phyloP scores from a whole-genome alignment of 495 filamentous ascomycete species.

The Hypoxylon intermedium region DNA sequence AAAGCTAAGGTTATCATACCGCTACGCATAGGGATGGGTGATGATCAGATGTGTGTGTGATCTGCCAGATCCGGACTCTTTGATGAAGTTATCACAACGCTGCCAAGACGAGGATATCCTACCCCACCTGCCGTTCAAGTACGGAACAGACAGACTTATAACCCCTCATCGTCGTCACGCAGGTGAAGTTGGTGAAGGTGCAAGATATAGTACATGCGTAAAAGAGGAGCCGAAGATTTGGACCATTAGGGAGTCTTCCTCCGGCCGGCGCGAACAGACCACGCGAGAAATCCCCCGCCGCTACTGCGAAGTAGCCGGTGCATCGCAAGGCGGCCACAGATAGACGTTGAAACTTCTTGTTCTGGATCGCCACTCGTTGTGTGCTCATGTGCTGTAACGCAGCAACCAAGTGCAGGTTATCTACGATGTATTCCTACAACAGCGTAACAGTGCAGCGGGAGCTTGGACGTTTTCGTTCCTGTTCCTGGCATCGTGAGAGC shows the following conservation, averaged over 20 bases:
- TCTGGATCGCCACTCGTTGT: slow-evolving; percentile 1
- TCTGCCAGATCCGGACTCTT: slow-evolving; percentile 12
- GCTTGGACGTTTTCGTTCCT: slow-evolving; percentile 18
- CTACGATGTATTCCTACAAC: slow-evolving; percentile 20
- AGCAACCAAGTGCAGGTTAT: slow-evolving; percentile 7
- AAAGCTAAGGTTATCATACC: no score
- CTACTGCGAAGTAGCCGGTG: background rate
- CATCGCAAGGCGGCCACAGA: slow-evolving; percentile 2
- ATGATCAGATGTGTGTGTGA: slow-evolving; percentile 9
- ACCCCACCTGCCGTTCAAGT: slow-evolving; percentile 27
- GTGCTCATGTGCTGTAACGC: slow-evolving; percentile 6
- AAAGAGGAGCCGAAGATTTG: slow-evolving; percentile 3
- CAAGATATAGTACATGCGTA: background rate
- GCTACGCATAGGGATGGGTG: background rate
- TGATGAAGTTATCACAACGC: slow-evolving; percentile 31
- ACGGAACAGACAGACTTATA: background rate
- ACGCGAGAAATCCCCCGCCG: slow-evolving; percentile 25
- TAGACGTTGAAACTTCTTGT: slow-evolving; percentile 2
- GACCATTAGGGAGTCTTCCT: slow-evolving; percentile 15
- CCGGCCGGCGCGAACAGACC: slow-evolving; percentile 18
- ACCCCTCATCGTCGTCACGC: slow-evolving; percentile 19
- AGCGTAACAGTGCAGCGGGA: slow-evolving; percentile 30
- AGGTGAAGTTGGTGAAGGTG: slow-evolving; percentile 8
- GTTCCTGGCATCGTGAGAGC: background rate
- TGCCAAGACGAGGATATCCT: slow-evolving; percentile 16